Evolutionary conservation across 73 alveolate species (phyloP), one percentile per base, ranked within the genome.

Genomic region (Durusdinium trenchii): DNA sequence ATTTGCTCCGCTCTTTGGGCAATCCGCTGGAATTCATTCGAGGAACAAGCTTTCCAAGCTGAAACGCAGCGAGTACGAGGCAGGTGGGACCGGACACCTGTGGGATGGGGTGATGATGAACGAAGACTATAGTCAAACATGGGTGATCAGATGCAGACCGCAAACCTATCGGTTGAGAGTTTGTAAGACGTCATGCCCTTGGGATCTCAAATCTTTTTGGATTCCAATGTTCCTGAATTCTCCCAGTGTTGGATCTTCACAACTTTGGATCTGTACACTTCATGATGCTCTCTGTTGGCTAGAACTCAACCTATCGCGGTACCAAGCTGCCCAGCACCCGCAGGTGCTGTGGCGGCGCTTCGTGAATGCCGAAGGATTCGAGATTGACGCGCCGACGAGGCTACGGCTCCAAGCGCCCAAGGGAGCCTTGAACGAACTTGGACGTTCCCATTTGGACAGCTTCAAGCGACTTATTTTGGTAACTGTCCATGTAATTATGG

Each of bases 41-140:
- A 89, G 96, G 96, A 89, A 89, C 86, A 89, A 89, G 71, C 96
- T 89, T 7, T 35, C 78, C 40, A 89, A 89, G 96, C 5, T 89
- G 73, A 89, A 89, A 51, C 96, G 96, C 64, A 62, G 86, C 69
- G 96, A 89, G 52, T 89, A 89, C 86, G 96, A 89, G 96, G 96
- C 91, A 43, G 28, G 86, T 23, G 45, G 83, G 45, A 20, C 12
- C 43, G 45, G 1, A 20, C 12, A 26, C 83, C 47, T 4, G 83
- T n/a, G 1, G 47, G 3, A 30, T 69, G 46, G 3, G 18, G 83
- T 30, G 47, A 30, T n/a, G n/a, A n/a, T n/a, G n/a, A n/a, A n/a
- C n/a, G n/a, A n/a, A n/a, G n/a, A n/a, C n/a, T n/a, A n/a, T n/a
- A n/a, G n/a, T n/a, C n/a, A n/a, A n/a, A n/a, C n/a, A n/a, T n/a